Conservation (phyloP, 2,329 filamentous ascomycete genomes). For the Exophiala sp. region DNA sequence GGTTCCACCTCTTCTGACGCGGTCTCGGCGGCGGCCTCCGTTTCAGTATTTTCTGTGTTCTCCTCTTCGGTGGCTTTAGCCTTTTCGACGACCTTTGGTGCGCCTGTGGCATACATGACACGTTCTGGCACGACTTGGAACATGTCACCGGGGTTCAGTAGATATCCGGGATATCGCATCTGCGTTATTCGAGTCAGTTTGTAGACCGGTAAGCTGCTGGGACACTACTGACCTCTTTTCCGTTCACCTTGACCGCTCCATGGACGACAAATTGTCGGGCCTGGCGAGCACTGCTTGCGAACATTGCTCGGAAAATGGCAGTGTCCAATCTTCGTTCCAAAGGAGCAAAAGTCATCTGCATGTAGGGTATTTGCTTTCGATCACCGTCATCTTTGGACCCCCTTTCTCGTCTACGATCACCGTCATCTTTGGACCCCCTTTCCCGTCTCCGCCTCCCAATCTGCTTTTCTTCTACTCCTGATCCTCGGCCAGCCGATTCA, state of each 20-base stretch:
- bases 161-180: slow-evolving; percentile 91
- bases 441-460: neutral
- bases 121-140: slow-evolving; percentile 90
- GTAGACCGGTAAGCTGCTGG: slow-evolving; percentile 4
- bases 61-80: slow-evolving; percentile 29
- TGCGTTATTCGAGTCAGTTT: slow-evolving; percentile 36
- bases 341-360: slow-evolving; percentile 93
- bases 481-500: slow-evolving; percentile 77
- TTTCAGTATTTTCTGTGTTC: slow-evolving; percentile 25
- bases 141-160: slow-evolving; percentile 95
- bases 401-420: slow-evolving; percentile 18
- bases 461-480: slow-evolving; percentile 53
- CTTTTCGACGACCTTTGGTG: slow-evolving; percentile 52
- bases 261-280: slow-evolving; percentile 93
- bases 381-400: slow-evolving; percentile 3
- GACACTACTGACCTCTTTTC: slow-evolving; percentile 68
- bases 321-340: slow-evolving; percentile 87
- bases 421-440: slow-evolving; percentile 5
- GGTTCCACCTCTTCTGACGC: slow-evolving; percentile 11
- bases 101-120: slow-evolving; percentile 83
- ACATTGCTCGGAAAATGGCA: slow-evolving; percentile 89
- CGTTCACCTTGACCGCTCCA: slow-evolving; percentile 91
- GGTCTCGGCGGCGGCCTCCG: slow-evolving; percentile 28
- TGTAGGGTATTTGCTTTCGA: slow-evolving; percentile 63
- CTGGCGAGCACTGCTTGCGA: slow-evolving; percentile 88